phyloP scores from a whole-genome alignment of 1,284 basidiomycete genomes.

The Pseudozyma sp. region DNA sequence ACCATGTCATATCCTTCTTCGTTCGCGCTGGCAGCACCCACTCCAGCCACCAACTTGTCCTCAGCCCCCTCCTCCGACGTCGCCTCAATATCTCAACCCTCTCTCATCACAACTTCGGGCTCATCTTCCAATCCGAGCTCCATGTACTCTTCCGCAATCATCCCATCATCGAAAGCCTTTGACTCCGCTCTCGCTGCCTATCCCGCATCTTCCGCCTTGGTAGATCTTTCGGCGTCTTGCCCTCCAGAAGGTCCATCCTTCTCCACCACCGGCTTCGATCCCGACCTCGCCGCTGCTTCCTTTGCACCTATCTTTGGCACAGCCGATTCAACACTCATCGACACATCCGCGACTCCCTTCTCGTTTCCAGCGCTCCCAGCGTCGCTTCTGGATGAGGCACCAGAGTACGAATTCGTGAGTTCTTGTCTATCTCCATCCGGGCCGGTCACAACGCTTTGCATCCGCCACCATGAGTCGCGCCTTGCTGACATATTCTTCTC shows the following conservation, averaged over 20 bases:
- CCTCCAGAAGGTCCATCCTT: conserved; percentile 39
- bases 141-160: conserved; percentile 16
- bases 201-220: conserved; percentile 11
- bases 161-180: conserved; percentile 20
- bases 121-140: conserved; percentile 20
- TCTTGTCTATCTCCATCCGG: no score
- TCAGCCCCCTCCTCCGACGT: conserved; percentile 21
- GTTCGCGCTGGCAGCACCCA: conserved; percentile 19
- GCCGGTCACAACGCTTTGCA: neutral
- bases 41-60: conserved; percentile 16
- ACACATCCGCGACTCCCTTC: conserved; percentile 32
- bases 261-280: conserved; percentile 34
- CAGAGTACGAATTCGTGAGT: conserved; percentile 66
- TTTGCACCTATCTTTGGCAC: conserved; percentile 21
- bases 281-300: conserved; percentile 37
- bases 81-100: conserved; percentile 14
- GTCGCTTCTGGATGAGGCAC: conserved; percentile 58
- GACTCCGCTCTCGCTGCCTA: conserved; percentile 26
- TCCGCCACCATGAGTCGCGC: neutral
- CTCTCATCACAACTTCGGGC: conserved; percentile 17
- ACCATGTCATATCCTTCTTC: conserved; percentile 23
- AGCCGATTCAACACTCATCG: conserved; percentile 9
- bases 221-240: conserved; percentile 28
- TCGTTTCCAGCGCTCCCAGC: conserved; percentile 63
- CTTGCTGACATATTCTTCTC: neutral